Evolutionary conservation across 805 yeast species (phyloP).

Genomic region (Metschnikowia proteae): DNA sequence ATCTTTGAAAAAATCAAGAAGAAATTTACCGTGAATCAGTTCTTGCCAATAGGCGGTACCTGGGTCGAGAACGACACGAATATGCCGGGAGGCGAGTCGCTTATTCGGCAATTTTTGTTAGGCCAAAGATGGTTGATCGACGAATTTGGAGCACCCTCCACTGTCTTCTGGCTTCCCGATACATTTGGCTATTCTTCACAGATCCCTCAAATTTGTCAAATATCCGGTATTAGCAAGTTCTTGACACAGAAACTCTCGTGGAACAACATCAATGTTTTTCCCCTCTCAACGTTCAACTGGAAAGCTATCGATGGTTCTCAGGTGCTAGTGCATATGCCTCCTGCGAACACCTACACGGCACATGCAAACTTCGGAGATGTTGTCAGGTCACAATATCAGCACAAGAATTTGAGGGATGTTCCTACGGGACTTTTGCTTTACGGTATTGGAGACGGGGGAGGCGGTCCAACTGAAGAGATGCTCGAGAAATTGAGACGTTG

Average conservation of each 20-base stretch:
- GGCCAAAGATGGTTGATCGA: constrained; percentile 85
- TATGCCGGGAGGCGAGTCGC: constrained; percentile 90
- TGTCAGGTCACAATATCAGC: constrained; percentile 70
- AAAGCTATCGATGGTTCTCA: constrained; percentile 92
- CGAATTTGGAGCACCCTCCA: constrained; percentile 72
- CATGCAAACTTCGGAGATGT: constrained; percentile 92
- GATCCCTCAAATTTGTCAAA: constrained; percentile 85
- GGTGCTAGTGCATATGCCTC: constrained; percentile 96
- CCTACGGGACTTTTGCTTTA: constrained; percentile 78
- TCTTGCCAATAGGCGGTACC: constrained; percentile 91
- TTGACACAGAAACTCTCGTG: constrained; percentile 92
- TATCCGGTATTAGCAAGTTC: constrained; percentile 81
- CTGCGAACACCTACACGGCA: constrained; percentile 93
- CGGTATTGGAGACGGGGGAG: constrained; percentile 98
- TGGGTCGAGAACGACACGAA: constrained; percentile 99
- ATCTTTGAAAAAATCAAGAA: constrained; percentile 61
- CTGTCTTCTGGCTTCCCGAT: constrained; percentile 93
- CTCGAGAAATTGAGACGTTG: constrained; percentile 87
- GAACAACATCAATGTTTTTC: constrained; percentile 92
- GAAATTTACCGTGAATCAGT: constrained; percentile 67
- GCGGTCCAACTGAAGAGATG: constrained; percentile 95
- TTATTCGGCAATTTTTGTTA: constrained; percentile 79
- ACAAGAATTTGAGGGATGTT: constrained; percentile 76
- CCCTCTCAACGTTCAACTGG: constrained; percentile 92
- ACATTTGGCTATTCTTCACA: constrained; percentile 96